phyloP scores from a whole-genome alignment of 1,284 basidiomycete species.

The Coriolopsis trogii region DNA sequence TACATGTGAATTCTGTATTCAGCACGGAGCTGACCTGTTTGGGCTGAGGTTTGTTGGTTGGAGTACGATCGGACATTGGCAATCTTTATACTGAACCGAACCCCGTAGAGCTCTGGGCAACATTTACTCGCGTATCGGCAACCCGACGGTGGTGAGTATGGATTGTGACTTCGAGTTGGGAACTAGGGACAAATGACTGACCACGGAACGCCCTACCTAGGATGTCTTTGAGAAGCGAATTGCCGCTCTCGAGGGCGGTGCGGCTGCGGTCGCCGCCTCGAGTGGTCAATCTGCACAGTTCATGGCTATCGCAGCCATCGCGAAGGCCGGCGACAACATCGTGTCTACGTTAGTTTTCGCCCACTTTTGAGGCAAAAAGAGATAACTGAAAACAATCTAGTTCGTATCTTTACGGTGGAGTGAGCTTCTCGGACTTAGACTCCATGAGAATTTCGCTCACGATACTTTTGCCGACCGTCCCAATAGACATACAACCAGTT shows the following conservation, averaged over 20 bases:
- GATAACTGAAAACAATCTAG: constrained; percentile 31
- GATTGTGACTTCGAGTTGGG: neutral
- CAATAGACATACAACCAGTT: constrained; percentile 90
- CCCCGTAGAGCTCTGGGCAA: constrained; percentile 59
- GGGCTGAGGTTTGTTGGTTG: constrained; percentile 56
- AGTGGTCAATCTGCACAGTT: constrained; percentile 87
- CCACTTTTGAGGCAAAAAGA: neutral
- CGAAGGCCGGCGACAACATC: constrained; percentile 77
- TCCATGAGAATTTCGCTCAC: too few relatives aligned
- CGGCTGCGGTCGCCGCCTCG: constrained; percentile 77
- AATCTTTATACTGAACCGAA: neutral
- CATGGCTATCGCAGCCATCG: constrained; percentile 71
- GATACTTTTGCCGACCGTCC: neutral
- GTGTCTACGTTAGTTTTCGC: constrained; percentile 60
- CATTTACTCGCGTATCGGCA: constrained; percentile 80
- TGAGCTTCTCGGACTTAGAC: too few relatives aligned
- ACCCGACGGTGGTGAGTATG: constrained; percentile 75
- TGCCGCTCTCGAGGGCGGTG: constrained; percentile 82
- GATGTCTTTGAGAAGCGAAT: constrained; percentile 89
- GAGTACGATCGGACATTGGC: too few relatives aligned
- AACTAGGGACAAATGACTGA: neutral
- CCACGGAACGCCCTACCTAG: constrained; percentile 32
- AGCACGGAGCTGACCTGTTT: constrained; percentile 87
- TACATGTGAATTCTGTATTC: neutral
- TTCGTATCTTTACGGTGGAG: constrained; percentile 69